phyloP scores from a whole-genome alignment of 345 rosid species.

The Balakata baccata region DNA sequence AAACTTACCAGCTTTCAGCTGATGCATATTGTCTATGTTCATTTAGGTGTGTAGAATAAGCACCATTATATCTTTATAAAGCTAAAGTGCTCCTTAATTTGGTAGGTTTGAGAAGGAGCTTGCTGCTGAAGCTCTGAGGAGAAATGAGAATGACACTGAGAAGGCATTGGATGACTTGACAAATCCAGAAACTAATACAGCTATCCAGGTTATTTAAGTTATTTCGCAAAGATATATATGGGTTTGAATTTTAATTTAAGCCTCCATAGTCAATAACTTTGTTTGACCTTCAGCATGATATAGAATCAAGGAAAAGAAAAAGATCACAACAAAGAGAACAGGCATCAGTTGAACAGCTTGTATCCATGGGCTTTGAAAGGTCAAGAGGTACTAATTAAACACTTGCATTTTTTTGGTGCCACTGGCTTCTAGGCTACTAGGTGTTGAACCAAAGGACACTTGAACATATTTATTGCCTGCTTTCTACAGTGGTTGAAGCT shows the following conservation, averaged over 20 bases:
- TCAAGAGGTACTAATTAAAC: constrained; percentile 46
- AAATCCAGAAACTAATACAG: constrained; percentile 58
- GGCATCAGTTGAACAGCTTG: constrained; percentile 52
- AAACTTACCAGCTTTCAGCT: too few species aligned
- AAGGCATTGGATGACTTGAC: constrained; percentile 89
- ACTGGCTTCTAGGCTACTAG: neutral
- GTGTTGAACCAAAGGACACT: neutral
- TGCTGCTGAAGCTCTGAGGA: constrained; percentile 86
- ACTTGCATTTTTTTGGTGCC: neutral
- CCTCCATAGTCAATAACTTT: neutral
- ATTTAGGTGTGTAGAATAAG: too few species aligned
- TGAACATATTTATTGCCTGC: constrained; percentile 19
- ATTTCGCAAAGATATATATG: neutral
- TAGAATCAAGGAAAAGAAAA: constrained; percentile 73
- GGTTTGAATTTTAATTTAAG: neutral
- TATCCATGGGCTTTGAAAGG: constrained; percentile 89
- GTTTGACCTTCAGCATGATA: constrained; percentile 43
- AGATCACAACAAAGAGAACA: constrained; percentile 36
- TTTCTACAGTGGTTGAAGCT: constrained; percentile 49
- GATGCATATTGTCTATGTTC: too few species aligned
- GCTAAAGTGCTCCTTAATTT: constrained; percentile 1
- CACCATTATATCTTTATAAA: too few species aligned
- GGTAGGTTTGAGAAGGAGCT: constrained; percentile 80
- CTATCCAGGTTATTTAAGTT: constrained; percentile 50
- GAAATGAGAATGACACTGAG: constrained; percentile 78